Evolutionary conservation across 108 stramenopile genomes (phyloP).

Genomic region (Nitzschia sp.): DNA sequence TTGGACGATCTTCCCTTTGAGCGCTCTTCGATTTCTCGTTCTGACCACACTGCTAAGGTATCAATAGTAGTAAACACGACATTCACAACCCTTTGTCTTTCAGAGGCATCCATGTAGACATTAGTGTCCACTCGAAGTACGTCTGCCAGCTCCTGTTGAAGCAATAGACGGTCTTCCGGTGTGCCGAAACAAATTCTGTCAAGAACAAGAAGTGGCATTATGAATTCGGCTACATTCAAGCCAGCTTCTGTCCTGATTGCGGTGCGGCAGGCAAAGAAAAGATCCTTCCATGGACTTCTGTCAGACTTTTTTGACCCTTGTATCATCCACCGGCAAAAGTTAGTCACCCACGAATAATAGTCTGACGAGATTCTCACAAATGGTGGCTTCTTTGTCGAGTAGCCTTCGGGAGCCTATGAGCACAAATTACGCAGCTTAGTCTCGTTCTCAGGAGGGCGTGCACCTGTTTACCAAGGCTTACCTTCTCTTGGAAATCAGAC

Average conservation of each 20-base stretch:
- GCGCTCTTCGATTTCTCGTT: slow-evolving; percentile 60
- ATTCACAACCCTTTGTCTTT: slow-evolving; percentile 66
- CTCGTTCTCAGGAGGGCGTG: not conserved
- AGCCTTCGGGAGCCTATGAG: not conserved
- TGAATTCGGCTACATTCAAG: slow-evolving; percentile 67
- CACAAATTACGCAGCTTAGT: not conserved
- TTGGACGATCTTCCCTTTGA: slow-evolving; percentile 4
- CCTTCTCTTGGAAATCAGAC: slow-evolving; percentile 66
- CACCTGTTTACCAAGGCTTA: slow-evolving; percentile 8
- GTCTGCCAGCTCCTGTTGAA: slow-evolving; percentile 61
- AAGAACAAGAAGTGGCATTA: slow-evolving; percentile 80
- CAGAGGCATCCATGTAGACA: slow-evolving; percentile 32
- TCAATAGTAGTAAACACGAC: slow-evolving; percentile 68
- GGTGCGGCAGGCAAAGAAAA: slow-evolving; percentile 76
- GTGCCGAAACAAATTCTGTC: slow-evolving; percentile 81
- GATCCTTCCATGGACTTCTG: slow-evolving; percentile 59
- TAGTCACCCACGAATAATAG: slow-evolving; percentile 72
- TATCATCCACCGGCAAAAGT: slow-evolving; percentile 55
- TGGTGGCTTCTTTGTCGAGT: slow-evolving; percentile 51
- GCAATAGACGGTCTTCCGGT: slow-evolving; percentile 44
- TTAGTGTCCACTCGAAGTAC: slow-evolving; percentile 41
- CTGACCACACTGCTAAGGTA: slow-evolving; percentile 64
- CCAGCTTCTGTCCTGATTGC: slow-evolving; percentile 74
- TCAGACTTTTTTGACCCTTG: slow-evolving; percentile 43
- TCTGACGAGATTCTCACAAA: slow-evolving; percentile 61